A percentile compares a stretch with the other conserved stretches of the same genome.
Evolutionary conservation across 306 rosid species (phyloP).

Genomic region (Sicyos baderoa): DNA sequence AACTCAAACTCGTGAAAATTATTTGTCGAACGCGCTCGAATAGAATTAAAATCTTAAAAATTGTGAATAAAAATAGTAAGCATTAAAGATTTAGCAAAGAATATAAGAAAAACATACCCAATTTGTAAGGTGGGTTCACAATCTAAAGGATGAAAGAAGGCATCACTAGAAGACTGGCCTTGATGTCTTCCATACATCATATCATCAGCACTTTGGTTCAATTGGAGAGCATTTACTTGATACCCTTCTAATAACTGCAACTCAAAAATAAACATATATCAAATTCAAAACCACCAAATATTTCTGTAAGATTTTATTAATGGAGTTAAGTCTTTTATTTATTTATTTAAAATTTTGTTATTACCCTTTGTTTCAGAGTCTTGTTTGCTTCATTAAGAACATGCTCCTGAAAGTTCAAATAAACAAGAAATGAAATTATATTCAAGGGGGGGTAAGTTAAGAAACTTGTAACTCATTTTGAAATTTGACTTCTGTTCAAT

Average conservation of each 20-base stretch:
- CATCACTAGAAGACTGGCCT: constrained; percentile 51
- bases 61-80: neutral
- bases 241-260: constrained; percentile 75
- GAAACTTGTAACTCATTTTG: neutral
- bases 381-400: constrained; percentile 67
- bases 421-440: neutral
- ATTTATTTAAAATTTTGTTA: constrained; percentile 4
- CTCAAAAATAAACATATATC: neutral
- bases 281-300: neutral
- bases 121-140: constrained; percentile 87
- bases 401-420: constrained; percentile 45
- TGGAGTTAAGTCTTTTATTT: too few species aligned
- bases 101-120: constrained; percentile 43
- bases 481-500: neutral
- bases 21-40: neutral
- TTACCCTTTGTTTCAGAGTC: constrained; percentile 77
- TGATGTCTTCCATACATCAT: constrained; percentile 63
- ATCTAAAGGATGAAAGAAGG: constrained; percentile 64
- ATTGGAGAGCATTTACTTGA: constrained; percentile 58
- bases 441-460: neutral
- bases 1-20: neutral
- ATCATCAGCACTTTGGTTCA: constrained; percentile 57
- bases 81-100: neutral
- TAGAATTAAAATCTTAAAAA: neutral
- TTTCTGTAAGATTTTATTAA: neutral